phyloP scores from a whole-genome alignment of 1,139 yeast genomes.

The Petasospora fabianii region DNA sequence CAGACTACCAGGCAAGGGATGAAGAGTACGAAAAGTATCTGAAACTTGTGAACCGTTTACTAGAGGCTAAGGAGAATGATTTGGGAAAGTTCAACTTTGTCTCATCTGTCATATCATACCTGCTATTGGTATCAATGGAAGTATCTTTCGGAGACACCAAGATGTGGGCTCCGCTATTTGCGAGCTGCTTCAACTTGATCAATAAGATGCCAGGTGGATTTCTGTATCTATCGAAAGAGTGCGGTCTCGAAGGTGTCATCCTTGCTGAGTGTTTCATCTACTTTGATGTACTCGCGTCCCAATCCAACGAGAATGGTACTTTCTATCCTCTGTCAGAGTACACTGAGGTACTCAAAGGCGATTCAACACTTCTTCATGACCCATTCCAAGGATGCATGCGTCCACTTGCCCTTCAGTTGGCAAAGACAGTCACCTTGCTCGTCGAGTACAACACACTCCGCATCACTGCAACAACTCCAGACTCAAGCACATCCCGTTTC shows the following conservation, averaged over 20 bases:
- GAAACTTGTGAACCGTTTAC: constrained; percentile 14
- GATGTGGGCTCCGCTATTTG: constrained; percentile 34
- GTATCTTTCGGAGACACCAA: constrained; percentile 35
- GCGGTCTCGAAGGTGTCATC: constrained; percentile 26
- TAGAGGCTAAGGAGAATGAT: constrained; percentile 5
- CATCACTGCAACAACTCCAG: constrained; percentile 11
- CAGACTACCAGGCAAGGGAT: constrained; percentile 20
- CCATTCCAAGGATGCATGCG: constrained; percentile 28
- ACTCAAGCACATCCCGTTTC: background rate
- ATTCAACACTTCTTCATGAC: constrained; percentile 13
- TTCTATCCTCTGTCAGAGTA: constrained; percentile 28
- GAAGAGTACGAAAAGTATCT: constrained; percentile 19
- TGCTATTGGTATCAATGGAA: constrained; percentile 35
- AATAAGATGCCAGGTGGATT: constrained; percentile 33
- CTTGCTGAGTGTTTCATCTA: constrained; percentile 29
- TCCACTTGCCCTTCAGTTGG: constrained; percentile 23
- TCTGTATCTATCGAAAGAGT: constrained; percentile 25
- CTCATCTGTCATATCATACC: constrained; percentile 31
- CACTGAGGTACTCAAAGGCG: constrained; percentile 9
- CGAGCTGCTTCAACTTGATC: constrained; percentile 31
- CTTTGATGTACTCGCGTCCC: constrained; percentile 31
- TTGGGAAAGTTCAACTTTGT: constrained; percentile 24
- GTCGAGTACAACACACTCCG: constrained; percentile 22
- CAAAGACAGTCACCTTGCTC: constrained; percentile 23
- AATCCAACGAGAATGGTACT: constrained; percentile 31